These are phyloP conservation scores for Vitis hybrid DNA, from an alignment of 177 flowering plant species.

Conservation along the genomic window DNA sequence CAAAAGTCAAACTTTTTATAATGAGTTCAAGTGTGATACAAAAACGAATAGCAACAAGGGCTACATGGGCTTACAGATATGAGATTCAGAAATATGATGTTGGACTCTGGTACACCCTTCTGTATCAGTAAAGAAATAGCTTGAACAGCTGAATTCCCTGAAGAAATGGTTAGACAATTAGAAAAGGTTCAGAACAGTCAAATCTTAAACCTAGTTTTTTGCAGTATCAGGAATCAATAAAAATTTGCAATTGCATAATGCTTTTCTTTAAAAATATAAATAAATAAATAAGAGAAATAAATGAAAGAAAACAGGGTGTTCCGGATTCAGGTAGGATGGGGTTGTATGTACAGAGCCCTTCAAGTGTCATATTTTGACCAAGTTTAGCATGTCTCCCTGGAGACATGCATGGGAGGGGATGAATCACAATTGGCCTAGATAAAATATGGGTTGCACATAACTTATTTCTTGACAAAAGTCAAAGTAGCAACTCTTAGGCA, in stretches of 20 bases:
- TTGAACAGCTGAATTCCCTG: conserved; percentile 95
- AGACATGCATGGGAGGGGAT: too few species aligned
- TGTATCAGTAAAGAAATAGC: conserved; percentile 78
- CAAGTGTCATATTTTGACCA: too few species aligned
- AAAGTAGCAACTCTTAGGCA: too few species aligned
- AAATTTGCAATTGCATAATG: not conserved
- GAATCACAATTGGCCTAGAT: not conserved
- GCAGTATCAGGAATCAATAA: not conserved
- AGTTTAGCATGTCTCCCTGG: too few species aligned
- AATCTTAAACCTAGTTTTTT: not conserved
- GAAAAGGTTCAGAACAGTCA: not conserved
- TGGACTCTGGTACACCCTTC: conserved; percentile 93
- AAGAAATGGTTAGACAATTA: not conserved
- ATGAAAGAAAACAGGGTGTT: too few species aligned
- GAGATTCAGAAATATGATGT: conserved; percentile 95
- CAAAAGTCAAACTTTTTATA: not conserved
- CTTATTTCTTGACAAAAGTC: too few species aligned
- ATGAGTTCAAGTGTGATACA: too few species aligned
- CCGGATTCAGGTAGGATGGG: too few species aligned
- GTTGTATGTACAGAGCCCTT: too few species aligned
- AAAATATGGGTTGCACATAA: too few species aligned
- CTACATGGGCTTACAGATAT: conserved; percentile 69
- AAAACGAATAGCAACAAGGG: not conserved
- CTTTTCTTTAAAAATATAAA: too few species aligned
- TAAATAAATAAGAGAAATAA: too few species aligned